Base-by-base conservation (phyloP, 2,329 filamentous ascomycete species). In the Nemania diffusa region DNA sequence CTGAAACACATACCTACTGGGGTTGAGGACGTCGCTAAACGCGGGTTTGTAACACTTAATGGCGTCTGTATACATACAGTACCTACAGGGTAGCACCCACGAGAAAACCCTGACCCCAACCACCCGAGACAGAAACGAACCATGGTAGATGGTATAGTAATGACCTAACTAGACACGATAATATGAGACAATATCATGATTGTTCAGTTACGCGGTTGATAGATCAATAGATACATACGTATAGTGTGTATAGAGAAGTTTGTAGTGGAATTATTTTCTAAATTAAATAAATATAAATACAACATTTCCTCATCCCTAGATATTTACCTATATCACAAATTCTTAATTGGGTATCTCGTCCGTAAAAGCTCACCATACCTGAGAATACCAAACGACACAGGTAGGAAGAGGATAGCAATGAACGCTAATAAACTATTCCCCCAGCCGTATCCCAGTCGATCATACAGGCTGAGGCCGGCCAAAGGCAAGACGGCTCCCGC, bases 401-500 rank as follows among this genome's bases (percentile, higher is more conserved):
- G 73, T 1, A 72, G 29, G 24, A 74, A 67, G 0, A 60, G 32
- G 6, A 75, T 37, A n/a, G 81, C 79, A 57, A 88, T 80, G 65
- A 88, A 87, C 0, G 79, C 87, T 5, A 88, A 73, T 58, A 88
- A 62, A n/a, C 81, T 83, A 68, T 88, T 89, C 0, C 86, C 88
- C 86, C 87, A 89, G 0, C 87, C 87, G 5, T 87, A 72, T 0
- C 87, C 86, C 0, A 89, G 73, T 2, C 74, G 76, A 17, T 81
- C 76, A 71, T 87, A 89, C 80, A 89, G 82, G 8, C 75, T 73
- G 11, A 84, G 76, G 0, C 84, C 87, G 8, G 81, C 81, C 2
- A 90, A 77, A 0, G 87, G 87, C 2, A 90, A 74, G n/a, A 87
- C 76, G 0, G 83, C 85, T 13, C 86, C 87, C 3, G 84, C 78